Base-by-base conservation (phyloP, 495 filamentous ascomycete species). In the Podospora pseudocomata region DNA sequence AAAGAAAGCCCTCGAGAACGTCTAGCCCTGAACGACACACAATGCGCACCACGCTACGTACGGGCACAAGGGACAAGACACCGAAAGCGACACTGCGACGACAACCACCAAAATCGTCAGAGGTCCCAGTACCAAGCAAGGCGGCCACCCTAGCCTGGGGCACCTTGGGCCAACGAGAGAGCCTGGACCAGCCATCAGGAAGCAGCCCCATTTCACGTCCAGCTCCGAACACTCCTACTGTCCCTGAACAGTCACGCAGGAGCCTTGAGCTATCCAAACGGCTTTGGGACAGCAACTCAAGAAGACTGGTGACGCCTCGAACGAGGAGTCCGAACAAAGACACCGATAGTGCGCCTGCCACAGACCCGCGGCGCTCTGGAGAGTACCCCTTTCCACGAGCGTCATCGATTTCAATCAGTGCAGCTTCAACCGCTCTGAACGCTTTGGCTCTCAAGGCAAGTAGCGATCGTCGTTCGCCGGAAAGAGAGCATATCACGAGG, bases 91-190 rank as follows among this genome's bases (percentile, higher is more conserved):
- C 79, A 71, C 80, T 76, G 80, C 82, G 75, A 62, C 75, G 60
- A 68, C 69, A 68, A 39, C 71, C 32, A 71, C 68, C 72, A 23
- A 73, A 71, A 64, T 70, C 70, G 15, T 65, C 68, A 28, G 82
- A 82, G 34, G 80, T 80, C 23, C 80, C 80, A 0, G 82, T 82
- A 3, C 92, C 93, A 32, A 93, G 91, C 56, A 96, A 91, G 77
- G 95, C 95, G 16, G 95, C 95, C 1, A 90, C 91, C 2, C 78
- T 96, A 49, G 94, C 94, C 19, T 99, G 94, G 94, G 87, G 83
- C 57, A 85, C 83, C 60, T 69, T 76, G 68, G 66, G 75, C 62
- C 73, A 73, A 55, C 59, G 68, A 68, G 75, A 69, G 23, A 44
- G 67, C 53, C 54, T 54, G 7, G 67, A 64, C 5, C 66, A 63